A percentile compares a stretch with the other conserved stretches of the same genome.
phyloP scores from a whole-genome alignment of 176 grass and related monocot genomes.

The Juncus inflexus region DNA sequence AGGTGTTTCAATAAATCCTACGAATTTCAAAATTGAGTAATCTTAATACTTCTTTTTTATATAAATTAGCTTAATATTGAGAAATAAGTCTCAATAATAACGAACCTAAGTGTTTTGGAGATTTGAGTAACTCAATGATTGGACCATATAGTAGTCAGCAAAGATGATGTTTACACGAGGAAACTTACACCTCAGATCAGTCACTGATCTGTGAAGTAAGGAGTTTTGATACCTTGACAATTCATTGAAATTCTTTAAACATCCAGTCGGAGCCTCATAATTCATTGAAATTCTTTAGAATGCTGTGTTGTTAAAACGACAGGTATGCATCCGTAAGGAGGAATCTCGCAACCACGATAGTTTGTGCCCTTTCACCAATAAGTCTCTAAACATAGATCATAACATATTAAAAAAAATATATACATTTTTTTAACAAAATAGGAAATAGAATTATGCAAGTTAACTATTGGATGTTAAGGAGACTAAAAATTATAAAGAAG shows the following conservation, averaged over 20 bases:
- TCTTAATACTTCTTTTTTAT: too few species aligned
- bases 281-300: too few species aligned
- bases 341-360: not conserved
- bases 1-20: constrained; percentile 60
- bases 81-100: too few species aligned
- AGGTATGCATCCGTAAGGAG: not conserved
- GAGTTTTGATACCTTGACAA: constrained; percentile 55
- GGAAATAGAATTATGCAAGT: not conserved
- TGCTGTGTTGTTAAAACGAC: not conserved
- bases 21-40: not conserved
- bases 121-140: constrained; percentile 35
- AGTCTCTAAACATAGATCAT: not conserved
- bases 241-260: constrained; percentile 45
- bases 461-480: too few species aligned
- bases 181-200: constrained; percentile 39
- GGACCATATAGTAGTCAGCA: constrained; percentile 56
- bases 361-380: not conserved
- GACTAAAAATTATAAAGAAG: not conserved
- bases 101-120: constrained; percentile 53
- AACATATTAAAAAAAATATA: not conserved
- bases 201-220: constrained; percentile 33
- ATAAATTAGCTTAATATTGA: too few species aligned
- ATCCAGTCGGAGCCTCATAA: constrained; percentile 21
- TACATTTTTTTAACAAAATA: not conserved
- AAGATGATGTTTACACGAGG: constrained; percentile 49